These are phyloP conservation scores for Rhododendron ovatum DNA, from an alignment of 148 eudicot genomes.

Conservation along the genomic window DNA sequence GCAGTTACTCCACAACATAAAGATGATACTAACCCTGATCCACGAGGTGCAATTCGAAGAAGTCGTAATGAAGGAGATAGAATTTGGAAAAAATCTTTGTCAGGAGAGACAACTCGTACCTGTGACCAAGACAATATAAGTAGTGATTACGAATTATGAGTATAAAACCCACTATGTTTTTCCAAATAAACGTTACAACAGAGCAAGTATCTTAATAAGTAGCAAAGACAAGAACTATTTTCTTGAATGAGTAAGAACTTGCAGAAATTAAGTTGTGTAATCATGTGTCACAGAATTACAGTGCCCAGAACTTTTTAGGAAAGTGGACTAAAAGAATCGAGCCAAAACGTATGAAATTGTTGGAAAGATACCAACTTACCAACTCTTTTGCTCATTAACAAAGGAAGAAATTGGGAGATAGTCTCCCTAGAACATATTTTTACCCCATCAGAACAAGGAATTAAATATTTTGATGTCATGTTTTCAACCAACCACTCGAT, in stretches of 20 bases:
- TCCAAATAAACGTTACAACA: background rate
- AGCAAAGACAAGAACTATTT: background rate
- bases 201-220: background rate
- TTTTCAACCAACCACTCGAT: background rate
- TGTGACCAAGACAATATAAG: constrained; percentile 20
- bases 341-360: background rate
- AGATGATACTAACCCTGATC: constrained; percentile 62
- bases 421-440: background rate
- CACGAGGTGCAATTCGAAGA: constrained; percentile 89
- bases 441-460: background rate
- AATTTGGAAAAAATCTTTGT: constrained; percentile 97
- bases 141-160: background rate
- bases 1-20: background rate
- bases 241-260: background rate
- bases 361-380: background rate
- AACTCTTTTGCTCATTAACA: background rate
- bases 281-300: background rate
- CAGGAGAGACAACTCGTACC: constrained; percentile 99
- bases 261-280: background rate
- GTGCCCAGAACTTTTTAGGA: background rate
- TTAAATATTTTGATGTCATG: background rate
- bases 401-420: background rate
- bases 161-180: background rate
- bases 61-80: constrained; percentile 95
- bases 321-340: background rate